Base-by-base conservation (phyloP, 108 stramenopile genomes). In the Craspedostauros australis region DNA sequence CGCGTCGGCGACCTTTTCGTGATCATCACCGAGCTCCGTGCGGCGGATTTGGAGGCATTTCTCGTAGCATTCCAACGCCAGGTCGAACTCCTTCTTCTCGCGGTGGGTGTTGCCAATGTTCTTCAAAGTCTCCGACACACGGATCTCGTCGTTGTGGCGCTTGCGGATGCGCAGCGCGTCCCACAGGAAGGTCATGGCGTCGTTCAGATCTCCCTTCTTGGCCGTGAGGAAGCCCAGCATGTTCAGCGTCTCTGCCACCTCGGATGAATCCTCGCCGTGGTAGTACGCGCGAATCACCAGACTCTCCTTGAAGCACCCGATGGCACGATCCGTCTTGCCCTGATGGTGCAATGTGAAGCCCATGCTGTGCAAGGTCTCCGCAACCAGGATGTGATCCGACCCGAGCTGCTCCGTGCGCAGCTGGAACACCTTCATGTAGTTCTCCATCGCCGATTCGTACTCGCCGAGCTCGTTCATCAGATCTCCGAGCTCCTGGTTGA, bases 101-200 rank as follows among this genome's bases (percentile, higher is more conserved):
- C 76, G 68, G 60, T 84, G 80, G 15, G 86, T 63, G 51, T 85
- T 84, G 33, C 80, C 82, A 38, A 90, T 76, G 38, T 84, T 86
- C 67, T 80, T 80, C 23, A 90, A 69, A 1, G 88, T 90, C 23
- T 80, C 80, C 22, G 84, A 80, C 6, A 84, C 77, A 53, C 84
- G 86, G 0, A 66, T 50, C 34, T 72, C 66, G 40, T 90, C 82
- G 24, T 68, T 68, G 28, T 79, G 67, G 11, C 57, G 44, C 34
- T 73, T 80, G 24, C 84, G 55, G 7, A 90, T 79, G 29, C 72
- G 74, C 24, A 86, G 77, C 1, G 88, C 76, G 41, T 84, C 79
- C 52, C 64, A 70, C 27, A 86, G 46, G 6, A 73, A 39, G 11
- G 54, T 52, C 1, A 86, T 57, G 11, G 82, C 84, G 12, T 70